A percentile compares a stretch with the other conserved stretches of the same genome.
Evolutionary conservation across 768 basidiomycete species (phyloP).

Genomic region (Collybia sordida): DNA sequence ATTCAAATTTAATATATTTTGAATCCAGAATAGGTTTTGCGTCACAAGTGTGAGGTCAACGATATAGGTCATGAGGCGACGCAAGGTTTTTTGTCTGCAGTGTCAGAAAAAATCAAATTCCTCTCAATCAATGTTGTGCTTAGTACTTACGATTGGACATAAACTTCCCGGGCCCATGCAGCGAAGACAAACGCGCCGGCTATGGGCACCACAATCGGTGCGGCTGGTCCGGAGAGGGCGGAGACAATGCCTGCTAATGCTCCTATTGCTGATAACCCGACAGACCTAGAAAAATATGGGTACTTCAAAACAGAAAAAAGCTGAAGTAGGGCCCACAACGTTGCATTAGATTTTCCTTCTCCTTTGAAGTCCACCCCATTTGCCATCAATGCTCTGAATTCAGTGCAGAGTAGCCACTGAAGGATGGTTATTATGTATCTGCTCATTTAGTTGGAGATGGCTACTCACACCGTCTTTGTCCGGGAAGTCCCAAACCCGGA

Average conservation of each 20-base stretch:
- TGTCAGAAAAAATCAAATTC: not conserved
- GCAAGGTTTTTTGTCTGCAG: constrained; percentile 10
- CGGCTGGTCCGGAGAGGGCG: constrained; percentile 12
- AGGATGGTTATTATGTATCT: constrained; percentile 10
- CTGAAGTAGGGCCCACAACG: constrained; percentile 6
- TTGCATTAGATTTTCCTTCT: not conserved
- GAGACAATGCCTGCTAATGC: constrained; percentile 14
- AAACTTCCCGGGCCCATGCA: constrained; percentile 18
- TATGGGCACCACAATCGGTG: constrained; percentile 19
- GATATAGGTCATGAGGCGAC: constrained; percentile 18
- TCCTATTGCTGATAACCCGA: constrained; percentile 11
- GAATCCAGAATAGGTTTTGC: constrained; percentile 18
- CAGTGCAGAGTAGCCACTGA: not conserved
- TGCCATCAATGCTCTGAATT: constrained; percentile 18
- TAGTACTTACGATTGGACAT: constrained; percentile 19
- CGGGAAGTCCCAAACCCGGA: constrained; percentile 22
- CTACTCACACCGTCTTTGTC: constrained; percentile 18
- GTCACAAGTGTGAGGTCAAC: constrained; percentile 18
- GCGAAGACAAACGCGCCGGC: constrained; percentile 15
- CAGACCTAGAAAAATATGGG: not conserved
- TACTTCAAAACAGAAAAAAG: not conserved
- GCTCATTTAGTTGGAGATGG: not conserved
- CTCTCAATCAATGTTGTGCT: not conserved
- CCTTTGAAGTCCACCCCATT: constrained; percentile 8
- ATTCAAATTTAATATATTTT: not conserved